phyloP scores from a whole-genome alignment of 2,329 filamentous ascomycete species.

The Xylariales sp. region DNA sequence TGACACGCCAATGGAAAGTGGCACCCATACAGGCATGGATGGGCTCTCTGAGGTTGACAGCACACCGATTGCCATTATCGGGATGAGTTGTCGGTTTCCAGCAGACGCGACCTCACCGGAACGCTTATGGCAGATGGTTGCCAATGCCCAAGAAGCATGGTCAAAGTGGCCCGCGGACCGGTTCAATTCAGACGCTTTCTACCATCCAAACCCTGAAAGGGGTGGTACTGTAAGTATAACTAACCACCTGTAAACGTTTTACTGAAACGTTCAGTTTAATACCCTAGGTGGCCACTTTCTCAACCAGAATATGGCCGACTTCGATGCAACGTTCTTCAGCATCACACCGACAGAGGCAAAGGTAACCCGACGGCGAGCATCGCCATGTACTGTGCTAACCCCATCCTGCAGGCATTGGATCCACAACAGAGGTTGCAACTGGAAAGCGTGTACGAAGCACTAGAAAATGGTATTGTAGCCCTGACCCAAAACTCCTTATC shows the following conservation, averaged over 20 bases:
- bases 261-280: constrained; percentile 10
- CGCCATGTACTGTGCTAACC: too few relatives aligned
- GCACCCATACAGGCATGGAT: too few relatives aligned
- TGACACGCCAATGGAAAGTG: too few relatives aligned
- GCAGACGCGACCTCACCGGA: constrained; percentile 8
- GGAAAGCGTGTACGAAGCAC: constrained; percentile 45
- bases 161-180: neutral
- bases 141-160: constrained; percentile 5
- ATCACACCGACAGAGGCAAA: constrained; percentile 45
- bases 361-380: too few relatives aligned
- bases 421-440: constrained; percentile 49
- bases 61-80: too few relatives aligned
- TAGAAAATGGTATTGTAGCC: constrained; percentile 33
- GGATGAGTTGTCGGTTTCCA: too few relatives aligned
- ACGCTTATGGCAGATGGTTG: constrained; percentile 8
- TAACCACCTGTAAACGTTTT: neutral
- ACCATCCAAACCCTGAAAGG: constrained; percentile 9
- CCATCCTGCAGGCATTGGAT: too few relatives aligned
- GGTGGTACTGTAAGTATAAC: constrained; percentile 8
- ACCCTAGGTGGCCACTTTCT: constrained; percentile 10
- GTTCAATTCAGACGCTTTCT: constrained; percentile 11
- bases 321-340: constrained; percentile 13
- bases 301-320: constrained; percentile 8
- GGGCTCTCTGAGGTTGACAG: too few relatives aligned
- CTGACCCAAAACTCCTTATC: constrained; percentile 4